Conservation (phyloP, 352 stramenopile species). For the Phytophthora pluvialis region DNA sequence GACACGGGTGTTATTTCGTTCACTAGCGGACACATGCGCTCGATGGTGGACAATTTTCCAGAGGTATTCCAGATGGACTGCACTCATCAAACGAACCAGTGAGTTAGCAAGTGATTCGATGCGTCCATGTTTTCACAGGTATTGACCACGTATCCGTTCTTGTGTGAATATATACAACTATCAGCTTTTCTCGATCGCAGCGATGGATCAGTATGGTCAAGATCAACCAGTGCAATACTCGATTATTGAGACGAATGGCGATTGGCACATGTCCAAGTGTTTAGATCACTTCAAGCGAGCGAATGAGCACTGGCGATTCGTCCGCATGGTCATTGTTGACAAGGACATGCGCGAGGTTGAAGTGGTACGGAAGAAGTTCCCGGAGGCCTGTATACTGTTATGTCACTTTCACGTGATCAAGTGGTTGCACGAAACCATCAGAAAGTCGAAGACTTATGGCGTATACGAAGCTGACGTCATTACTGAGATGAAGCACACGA, state of each 20-base stretch:
- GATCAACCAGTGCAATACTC: slow-evolving; percentile 18
- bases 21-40: too few species aligned
- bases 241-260: slow-evolving; percentile 2
- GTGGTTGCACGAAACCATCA: neutral
- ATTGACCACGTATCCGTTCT: too few species aligned
- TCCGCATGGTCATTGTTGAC: slow-evolving; percentile 6
- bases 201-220: slow-evolving; percentile 11
- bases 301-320: slow-evolving; percentile 10
- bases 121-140: too few species aligned
- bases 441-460: slow-evolving; percentile 8
- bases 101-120: too few species aligned
- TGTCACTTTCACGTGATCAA: slow-evolving; percentile 10
- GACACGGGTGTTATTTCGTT: too few species aligned
- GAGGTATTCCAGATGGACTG: too few species aligned
- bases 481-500: slow-evolving; percentile 4
- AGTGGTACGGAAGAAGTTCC: neutral
- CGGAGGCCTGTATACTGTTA: neutral
- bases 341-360: neutral
- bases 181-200: slow-evolving; percentile 3
- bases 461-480: slow-evolving; percentile 6
- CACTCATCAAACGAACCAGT: too few species aligned
- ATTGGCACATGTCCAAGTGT: neutral
- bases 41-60: too few species aligned
- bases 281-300: slow-evolving; percentile 10
- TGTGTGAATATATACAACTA: too few species aligned